Evolutionary conservation across 148 eudicot species (phyloP), one percentile per base, ranked within the genome.

Genomic region (Vaccinium myrtillus): DNA sequence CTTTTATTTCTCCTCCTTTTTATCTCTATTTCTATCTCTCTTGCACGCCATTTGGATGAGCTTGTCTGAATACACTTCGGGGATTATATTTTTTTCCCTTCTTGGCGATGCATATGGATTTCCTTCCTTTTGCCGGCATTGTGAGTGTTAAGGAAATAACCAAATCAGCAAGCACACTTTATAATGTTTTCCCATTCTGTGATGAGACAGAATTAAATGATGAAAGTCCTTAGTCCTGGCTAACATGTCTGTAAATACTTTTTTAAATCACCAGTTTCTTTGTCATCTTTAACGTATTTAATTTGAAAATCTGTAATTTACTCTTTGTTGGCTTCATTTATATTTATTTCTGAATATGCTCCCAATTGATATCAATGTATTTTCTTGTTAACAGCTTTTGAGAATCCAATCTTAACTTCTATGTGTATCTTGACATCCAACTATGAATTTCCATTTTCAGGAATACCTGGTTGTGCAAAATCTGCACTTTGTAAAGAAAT

Each of bases 391-490:
- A 61, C 50, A 14, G 77, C 81, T 71, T 84, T 15, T 25, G 43
- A 16, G 63, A 15, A 6, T 58, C 36, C 39, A 71, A 7, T 49
- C 58, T 46, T 46, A 50, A 1, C n/a, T 46, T 71, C 50, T 81
- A n/a, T 27, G 30, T 49, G 77, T 30, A 75, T 83, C 77, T 77
- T 82, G 58, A 79, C 23, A 21, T 58, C 43, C 27, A 74, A 15
- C 51, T 30, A 48, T 23, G 9, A 58, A 50, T 73, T 27, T 30
- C 63, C 56, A 53, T 75, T 86, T 86, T 30, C 91, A 96, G 99
- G 98, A 90, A 95, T 96, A 84, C 99, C 99, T 16, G 99, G 99
- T 79, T 96, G 99, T 86, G 99, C 98, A n/a, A 96, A 96, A 89
- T 96, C 99, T 77, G 98, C 98, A 25, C 96, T 96, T 53, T 96